Evolutionary conservation across 106 monocot species (phyloP).

Genomic region (Xerophyta viscosa): DNA sequence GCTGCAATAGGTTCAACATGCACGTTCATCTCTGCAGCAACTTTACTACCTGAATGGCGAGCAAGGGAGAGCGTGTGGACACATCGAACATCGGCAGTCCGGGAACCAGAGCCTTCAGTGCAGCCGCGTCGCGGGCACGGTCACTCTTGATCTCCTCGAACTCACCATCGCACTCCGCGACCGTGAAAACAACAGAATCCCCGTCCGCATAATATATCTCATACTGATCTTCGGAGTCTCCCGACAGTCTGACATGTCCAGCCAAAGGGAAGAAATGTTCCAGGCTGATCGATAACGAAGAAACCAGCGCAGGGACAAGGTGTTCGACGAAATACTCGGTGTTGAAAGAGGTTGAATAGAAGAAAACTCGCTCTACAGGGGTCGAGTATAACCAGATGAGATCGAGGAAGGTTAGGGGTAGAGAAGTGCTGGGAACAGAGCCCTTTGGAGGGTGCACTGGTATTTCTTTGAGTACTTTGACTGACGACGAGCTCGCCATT

Average conservation of each 20-base stretch:
- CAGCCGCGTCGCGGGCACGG: slow-evolving; percentile 7
- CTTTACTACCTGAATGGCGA: slow-evolving; percentile 38
- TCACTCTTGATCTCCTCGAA: slow-evolving; percentile 9
- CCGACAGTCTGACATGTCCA: slow-evolving; percentile 13
- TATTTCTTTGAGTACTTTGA: too few species aligned
- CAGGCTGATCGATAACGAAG: slow-evolving; percentile 43
- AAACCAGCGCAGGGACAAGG: slow-evolving; percentile 28
- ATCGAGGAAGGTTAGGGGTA: slow-evolving; percentile 35
- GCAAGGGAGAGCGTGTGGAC: slow-evolving; percentile 4
- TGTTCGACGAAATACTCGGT: slow-evolving; percentile 12
- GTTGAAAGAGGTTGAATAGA: slow-evolving; percentile 26
- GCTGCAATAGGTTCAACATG: too few species aligned
- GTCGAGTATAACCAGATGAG: slow-evolving; percentile 11
- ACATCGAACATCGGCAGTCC: not conserved
- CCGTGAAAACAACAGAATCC: slow-evolving; percentile 14
- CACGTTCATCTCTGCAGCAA: too few species aligned
- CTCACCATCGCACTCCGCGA: slow-evolving; percentile 3
- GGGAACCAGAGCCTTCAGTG: slow-evolving; percentile 15
- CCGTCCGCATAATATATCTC: slow-evolving; percentile 17
- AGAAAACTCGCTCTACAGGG: slow-evolving; percentile 41
- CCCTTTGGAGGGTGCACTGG: too few species aligned
- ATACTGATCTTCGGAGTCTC: not conserved
- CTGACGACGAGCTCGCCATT: too few species aligned
- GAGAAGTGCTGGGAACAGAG: not conserved
- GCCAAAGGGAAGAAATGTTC: slow-evolving; percentile 40